Percentiles rank a stretch among this genome's conserved stretches.
Conservation (phyloP, 768 basidiomycete genomes). For the Auriscalpium microsporum region DNA sequence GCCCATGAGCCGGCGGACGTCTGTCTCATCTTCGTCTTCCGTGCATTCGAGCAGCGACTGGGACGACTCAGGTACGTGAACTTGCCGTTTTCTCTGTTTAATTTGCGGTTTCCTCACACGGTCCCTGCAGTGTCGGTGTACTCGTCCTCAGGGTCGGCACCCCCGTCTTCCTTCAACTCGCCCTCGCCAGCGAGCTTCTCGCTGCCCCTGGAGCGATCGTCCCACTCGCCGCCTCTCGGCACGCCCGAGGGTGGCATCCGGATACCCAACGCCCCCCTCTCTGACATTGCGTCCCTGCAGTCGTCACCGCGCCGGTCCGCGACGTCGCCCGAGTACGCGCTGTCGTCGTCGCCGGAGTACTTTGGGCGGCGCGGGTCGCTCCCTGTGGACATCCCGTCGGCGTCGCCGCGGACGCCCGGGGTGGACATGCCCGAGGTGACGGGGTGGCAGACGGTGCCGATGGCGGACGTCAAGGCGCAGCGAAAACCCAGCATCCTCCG, state of each 20-base stretch:
- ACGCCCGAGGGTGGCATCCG: slow-evolving; percentile 53
- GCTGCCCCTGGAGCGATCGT: slow-evolving; percentile 42
- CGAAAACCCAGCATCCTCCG: slow-evolving; percentile 16
- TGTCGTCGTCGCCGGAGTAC: slow-evolving; percentile 15
- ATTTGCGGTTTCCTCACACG: background rate
- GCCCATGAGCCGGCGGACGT: slow-evolving; percentile 44
- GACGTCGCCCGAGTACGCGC: slow-evolving; percentile 17
- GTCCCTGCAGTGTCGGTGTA: slow-evolving; percentile 31
- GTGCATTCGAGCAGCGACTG: slow-evolving; percentile 65
- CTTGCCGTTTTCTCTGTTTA: slow-evolving; percentile 18
- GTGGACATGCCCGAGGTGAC: slow-evolving; percentile 24
- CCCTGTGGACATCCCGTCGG: slow-evolving; percentile 11
- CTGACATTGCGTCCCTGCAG: slow-evolving; percentile 53
- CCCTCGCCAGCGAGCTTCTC: slow-evolving; percentile 52
- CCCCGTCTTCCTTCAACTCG: slow-evolving; percentile 59
- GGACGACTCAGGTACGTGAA: slow-evolving; percentile 64
- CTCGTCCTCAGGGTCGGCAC: slow-evolving; percentile 44
- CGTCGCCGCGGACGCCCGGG: background rate
- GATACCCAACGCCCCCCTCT: slow-evolving; percentile 63
- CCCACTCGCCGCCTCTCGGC: slow-evolving; percentile 25
- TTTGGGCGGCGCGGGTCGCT: slow-evolving; percentile 20
- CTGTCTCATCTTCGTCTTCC: slow-evolving; percentile 52
- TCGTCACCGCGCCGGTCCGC: slow-evolving; percentile 22
- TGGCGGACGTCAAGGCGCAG: slow-evolving; percentile 21
- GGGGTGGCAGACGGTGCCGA: slow-evolving; percentile 27